phyloP scores from a whole-genome alignment of 805 yeast species.

The Metschnikowia sp. region DNA sequence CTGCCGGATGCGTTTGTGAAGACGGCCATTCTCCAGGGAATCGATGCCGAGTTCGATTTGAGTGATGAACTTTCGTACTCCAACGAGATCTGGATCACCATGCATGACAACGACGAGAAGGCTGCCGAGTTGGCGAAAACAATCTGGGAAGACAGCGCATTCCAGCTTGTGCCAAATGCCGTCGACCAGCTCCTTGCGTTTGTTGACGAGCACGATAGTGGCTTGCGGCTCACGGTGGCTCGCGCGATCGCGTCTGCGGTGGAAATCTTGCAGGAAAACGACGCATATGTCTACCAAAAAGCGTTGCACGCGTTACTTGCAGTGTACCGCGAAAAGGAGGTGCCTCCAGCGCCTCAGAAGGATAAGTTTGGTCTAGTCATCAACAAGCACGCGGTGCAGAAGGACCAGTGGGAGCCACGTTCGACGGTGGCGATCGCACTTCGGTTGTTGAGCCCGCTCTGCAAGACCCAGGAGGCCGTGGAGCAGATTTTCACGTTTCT shows the following conservation, averaged over 20 bases:
- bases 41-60: conserved; percentile 79
- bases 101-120: conserved; percentile 66
- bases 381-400: conserved; percentile 54
- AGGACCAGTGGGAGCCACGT: conserved; percentile 82
- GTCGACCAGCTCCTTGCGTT: conserved; percentile 47
- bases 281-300: conserved; percentile 21
- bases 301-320: conserved; percentile 47
- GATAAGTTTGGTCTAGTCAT: conserved; percentile 81
- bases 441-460: conserved; percentile 52
- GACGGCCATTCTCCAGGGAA: conserved; percentile 71
- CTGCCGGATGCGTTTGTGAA: conserved; percentile 71
- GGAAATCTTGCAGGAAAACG: conserved; percentile 24
- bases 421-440: conserved; percentile 75
- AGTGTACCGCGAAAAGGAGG: conserved; percentile 56
- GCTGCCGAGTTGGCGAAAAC: conserved; percentile 67
- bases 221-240: conserved; percentile 72
- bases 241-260: conserved; percentile 63
- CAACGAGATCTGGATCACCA: conserved; percentile 73
- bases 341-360: conserved; percentile 71
- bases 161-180: conserved; percentile 43
- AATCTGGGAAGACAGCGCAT: conserved; percentile 80
- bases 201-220: conserved; percentile 55
- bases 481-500: conserved; percentile 59
- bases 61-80: conserved; percentile 46
- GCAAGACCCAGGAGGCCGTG: conserved; percentile 37